phyloP scores from a whole-genome alignment of 345 rosid species.

The Eucalyptus camaldulensis region DNA sequence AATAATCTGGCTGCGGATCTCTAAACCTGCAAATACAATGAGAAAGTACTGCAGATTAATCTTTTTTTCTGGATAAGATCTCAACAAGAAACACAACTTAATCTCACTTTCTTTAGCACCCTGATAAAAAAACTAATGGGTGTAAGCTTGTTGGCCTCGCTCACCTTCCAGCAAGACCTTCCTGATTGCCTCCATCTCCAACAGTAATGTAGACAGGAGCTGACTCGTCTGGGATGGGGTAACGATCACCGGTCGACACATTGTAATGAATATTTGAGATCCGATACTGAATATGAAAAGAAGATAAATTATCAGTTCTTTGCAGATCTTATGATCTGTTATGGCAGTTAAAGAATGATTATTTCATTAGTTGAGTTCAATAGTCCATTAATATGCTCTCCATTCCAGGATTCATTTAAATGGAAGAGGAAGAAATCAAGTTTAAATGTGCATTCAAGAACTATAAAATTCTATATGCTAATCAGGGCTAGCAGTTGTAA shows the following conservation, averaged over 20 bases:
- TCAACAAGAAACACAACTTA: neutral
- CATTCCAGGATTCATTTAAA: neutral
- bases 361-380: neutral
- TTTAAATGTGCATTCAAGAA: neutral
- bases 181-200: conserved; percentile 97
- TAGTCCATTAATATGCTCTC: neutral
- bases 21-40: conserved; percentile 34
- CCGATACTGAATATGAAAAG: conserved; percentile 42
- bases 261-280: conserved; percentile 71
- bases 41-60: neutral
- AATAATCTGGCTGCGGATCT: conserved; percentile 86
- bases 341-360: neutral
- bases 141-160: neutral
- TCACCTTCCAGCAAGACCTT: conserved; percentile 79
- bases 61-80: neutral
- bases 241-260: conserved; percentile 49
- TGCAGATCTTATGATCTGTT: neutral
- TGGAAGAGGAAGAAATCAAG: neutral
- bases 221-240: conserved; percentile 59
- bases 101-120: neutral
- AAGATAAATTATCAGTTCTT: neutral
- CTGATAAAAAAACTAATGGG: neutral
- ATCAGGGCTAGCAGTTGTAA: neutral
- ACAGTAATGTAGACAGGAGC: conserved; percentile 88
- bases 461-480: neutral